Conservation (phyloP, 768 basidiomycete species). For the Tephrocybe sp. region DNA sequence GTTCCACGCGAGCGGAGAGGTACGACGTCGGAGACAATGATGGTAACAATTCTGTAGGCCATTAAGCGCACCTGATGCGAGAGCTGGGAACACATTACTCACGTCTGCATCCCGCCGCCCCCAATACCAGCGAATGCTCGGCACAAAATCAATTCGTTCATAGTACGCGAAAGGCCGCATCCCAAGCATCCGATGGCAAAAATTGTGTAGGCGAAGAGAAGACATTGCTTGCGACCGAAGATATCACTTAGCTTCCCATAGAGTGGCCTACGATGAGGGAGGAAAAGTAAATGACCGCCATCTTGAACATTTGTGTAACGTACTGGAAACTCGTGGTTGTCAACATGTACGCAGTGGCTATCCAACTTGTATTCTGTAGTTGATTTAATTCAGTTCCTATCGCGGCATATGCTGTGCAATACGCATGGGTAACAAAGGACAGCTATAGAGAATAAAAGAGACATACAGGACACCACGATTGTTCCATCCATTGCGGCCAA, state of each 20-base stretch:
- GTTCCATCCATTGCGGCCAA: slow-evolving; percentile 48
- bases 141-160: slow-evolving; percentile 51
- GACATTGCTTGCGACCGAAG: slow-evolving; percentile 57
- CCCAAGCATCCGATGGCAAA: slow-evolving; percentile 53
- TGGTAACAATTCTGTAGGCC: slow-evolving; percentile 49
- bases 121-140: slow-evolving; percentile 59
- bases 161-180: slow-evolving; percentile 50
- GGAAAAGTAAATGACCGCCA: not conserved
- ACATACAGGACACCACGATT: slow-evolving; percentile 44
- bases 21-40: slow-evolving; percentile 65
- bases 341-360: slow-evolving; percentile 61
- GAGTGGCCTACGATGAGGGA: slow-evolving; percentile 39
- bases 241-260: slow-evolving; percentile 68
- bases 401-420: slow-evolving; percentile 41
- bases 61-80: not conserved
- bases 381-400: slow-evolving; percentile 60
- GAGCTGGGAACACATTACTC: slow-evolving; percentile 17
- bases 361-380: slow-evolving; percentile 66
- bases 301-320: slow-evolving; percentile 12
- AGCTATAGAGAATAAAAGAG: not conserved
- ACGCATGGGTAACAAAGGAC: not conserved
- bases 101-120: slow-evolving; percentile 65
- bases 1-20: slow-evolving; percentile 61
- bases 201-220: slow-evolving; percentile 51
- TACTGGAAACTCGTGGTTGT: slow-evolving; percentile 62